phyloP scores from a whole-genome alignment of 805 yeast genomes.

The Spencermartinsiella europaea region DNA sequence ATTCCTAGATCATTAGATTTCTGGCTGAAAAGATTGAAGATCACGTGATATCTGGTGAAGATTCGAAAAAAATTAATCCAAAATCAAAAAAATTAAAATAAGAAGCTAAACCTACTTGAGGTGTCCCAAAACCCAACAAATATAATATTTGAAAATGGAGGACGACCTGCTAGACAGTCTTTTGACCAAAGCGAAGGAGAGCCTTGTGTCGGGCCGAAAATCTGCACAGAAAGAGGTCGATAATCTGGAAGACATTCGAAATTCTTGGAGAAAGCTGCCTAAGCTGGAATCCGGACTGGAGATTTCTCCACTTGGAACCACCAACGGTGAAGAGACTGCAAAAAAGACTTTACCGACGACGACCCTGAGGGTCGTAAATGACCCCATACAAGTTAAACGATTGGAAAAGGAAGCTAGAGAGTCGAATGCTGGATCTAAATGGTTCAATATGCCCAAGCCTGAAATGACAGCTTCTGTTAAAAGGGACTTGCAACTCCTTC shows the following conservation, averaged over 20 bases:
- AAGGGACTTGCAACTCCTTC: constrained; percentile 71
- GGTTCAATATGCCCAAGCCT: constrained; percentile 78
- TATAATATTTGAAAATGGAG: no score
- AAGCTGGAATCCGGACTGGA: constrained; percentile 12
- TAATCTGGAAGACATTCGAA: constrained; percentile 8
- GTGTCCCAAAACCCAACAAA: no score
- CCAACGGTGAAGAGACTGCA: neutral
- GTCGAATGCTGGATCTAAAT: constrained; percentile 49
- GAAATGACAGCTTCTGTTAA: constrained; percentile 67
- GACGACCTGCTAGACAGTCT: constrained; percentile 14
- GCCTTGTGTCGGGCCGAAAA: constrained; percentile 4
- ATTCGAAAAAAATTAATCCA: no score
- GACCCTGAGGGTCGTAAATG: constrained; percentile 24
- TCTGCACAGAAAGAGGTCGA: neutral
- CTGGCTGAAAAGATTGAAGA: no score
- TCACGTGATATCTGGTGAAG: no score
- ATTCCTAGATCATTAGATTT: no score
- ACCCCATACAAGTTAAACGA: constrained; percentile 29
- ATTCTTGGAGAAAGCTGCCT: constrained; percentile 14
- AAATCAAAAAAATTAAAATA: no score
- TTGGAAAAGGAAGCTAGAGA: constrained; percentile 25
- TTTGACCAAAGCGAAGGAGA: constrained; percentile 15
- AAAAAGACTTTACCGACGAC: neutral
- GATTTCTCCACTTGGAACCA: neutral
- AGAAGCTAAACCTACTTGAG: no score